A percentile compares a stretch with the other conserved stretches of the same genome.
Conservation (phyloP, 2,329 filamentous ascomycete species). For the Phyllachora maydis region DNA sequence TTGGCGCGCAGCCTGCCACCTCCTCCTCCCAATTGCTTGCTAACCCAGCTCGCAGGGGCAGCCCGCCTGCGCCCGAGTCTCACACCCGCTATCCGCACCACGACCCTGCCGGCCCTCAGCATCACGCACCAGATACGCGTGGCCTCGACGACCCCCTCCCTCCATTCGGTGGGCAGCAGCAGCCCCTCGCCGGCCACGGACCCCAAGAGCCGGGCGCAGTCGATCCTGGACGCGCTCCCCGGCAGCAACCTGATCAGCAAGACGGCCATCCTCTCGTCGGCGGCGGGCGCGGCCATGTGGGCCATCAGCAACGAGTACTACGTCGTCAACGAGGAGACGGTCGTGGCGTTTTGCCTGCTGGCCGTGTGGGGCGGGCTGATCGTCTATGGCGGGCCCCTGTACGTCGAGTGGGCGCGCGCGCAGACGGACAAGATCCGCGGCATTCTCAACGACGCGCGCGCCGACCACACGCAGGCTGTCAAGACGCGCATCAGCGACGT, state of each 20-base stretch:
- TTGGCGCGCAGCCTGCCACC: too few relatives aligned
- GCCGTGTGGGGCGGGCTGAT: conserved; percentile 83
- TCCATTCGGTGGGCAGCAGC: conserved; percentile 58
- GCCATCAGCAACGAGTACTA: conserved; percentile 99
- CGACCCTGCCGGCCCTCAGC: conserved; percentile 55
- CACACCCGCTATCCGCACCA: conserved; percentile 59
- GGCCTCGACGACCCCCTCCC: conserved; percentile 43
- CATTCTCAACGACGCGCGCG: conserved; percentile 84
- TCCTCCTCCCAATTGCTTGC: conserved; percentile 12
- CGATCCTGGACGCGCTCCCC: conserved; percentile 80
- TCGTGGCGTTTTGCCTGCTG: conserved; percentile 81
- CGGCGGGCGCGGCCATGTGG: conserved; percentile 75
- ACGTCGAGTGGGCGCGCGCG: conserved; percentile 76
- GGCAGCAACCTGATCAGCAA: conserved; percentile 87
- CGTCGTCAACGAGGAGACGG: conserved; percentile 96
- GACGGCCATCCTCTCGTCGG: conserved; percentile 88
- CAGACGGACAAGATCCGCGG: conserved; percentile 86
- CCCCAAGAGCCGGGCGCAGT: conserved; percentile 93
- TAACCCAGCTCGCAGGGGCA: conserved; percentile 43
- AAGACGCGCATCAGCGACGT: conserved; percentile 88
- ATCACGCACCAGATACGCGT: too few relatives aligned
- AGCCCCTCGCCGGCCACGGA: conserved; percentile 67
- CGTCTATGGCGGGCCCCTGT: conserved; percentile 83
- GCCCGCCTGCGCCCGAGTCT: conserved; percentile 79
- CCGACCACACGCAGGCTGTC: conserved; percentile 89